Conservation (phyloP, 192 early-diverging fungal species). For the Linnemannia hyalina region DNA sequence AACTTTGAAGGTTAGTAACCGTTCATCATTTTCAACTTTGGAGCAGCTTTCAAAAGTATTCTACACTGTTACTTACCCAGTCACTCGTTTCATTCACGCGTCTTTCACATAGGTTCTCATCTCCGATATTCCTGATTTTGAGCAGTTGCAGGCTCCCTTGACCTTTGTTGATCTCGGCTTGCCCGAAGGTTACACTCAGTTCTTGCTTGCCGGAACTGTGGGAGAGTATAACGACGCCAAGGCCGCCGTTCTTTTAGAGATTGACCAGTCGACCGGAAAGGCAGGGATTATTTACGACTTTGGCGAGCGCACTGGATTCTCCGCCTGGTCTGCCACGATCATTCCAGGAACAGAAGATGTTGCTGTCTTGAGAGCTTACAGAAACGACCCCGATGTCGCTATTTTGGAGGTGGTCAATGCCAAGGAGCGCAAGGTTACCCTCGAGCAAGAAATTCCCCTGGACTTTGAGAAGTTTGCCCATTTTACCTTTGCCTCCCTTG, state of each 20-base stretch:
- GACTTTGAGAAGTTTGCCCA: conserved; percentile 25
- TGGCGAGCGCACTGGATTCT: conserved; percentile 51
- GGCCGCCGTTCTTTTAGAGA: conserved; percentile 27
- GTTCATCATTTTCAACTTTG: neutral
- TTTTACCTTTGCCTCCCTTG: conserved; percentile 30
- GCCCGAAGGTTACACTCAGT: conserved; percentile 36
- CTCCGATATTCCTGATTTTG: conserved; percentile 14
- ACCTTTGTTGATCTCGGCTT: conserved; percentile 24
- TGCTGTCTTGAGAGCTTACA: conserved; percentile 37
- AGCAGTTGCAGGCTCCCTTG: conserved; percentile 32
- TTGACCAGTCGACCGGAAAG: conserved; percentile 31
- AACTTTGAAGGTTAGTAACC: conserved; percentile 15
- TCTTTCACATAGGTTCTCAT: conserved; percentile 11
- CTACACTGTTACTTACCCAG: neutral
- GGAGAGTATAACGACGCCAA: conserved; percentile 49
- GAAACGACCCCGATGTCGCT: conserved; percentile 25
- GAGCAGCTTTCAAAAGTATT: neutral
- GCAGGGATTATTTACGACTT: conserved; percentile 26
- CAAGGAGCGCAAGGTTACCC: conserved; percentile 24
- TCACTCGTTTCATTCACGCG: neutral
- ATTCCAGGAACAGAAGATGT: conserved; percentile 44
- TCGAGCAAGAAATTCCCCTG: conserved; percentile 36
- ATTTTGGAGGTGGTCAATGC: conserved; percentile 44
- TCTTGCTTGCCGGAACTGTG: conserved; percentile 37
- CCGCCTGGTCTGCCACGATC: conserved; percentile 29